Conservation (phyloP, 1,284 basidiomycete species). For the Apiotrichum laibachii region DNA sequence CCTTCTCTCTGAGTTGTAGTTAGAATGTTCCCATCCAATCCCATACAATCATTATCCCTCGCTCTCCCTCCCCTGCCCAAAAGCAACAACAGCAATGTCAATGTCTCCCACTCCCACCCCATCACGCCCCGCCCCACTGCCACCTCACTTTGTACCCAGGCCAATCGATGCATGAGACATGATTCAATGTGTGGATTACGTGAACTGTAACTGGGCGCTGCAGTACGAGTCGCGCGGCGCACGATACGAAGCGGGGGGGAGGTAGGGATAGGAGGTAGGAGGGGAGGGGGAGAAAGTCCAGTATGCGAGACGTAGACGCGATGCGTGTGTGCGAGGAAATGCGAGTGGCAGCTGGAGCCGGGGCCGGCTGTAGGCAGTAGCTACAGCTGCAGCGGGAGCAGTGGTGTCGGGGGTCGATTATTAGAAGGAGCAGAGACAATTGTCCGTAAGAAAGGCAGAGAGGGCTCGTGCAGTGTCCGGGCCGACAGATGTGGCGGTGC, state of each 20-base stretch:
- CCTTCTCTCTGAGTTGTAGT: neutral
- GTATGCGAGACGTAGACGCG: too few species aligned
- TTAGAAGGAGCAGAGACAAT: too few species aligned
- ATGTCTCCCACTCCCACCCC: neutral
- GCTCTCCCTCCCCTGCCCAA: neutral
- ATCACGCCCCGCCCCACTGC: neutral
- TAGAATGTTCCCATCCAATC: neutral
- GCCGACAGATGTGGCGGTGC: too few species aligned
- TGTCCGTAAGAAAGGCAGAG: too few species aligned
- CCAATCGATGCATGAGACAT: constrained; percentile 5
- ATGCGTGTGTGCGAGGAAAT: too few species aligned
- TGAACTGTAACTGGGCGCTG: neutral
- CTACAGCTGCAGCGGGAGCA: too few species aligned
- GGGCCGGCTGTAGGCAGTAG: too few species aligned
- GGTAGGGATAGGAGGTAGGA: neutral
- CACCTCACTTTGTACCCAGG: neutral
- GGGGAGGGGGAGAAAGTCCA: too few species aligned
- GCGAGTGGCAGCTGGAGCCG: too few species aligned
- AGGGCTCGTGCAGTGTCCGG: too few species aligned
- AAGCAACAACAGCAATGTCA: neutral
- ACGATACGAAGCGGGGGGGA: neutral
- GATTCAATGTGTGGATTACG: neutral
- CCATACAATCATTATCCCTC: neutral
- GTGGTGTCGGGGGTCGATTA: too few species aligned
- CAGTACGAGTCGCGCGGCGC: neutral